Base-by-base conservation (phyloP, 2,329 filamentous ascomycete species). In the Ceratocystis smalleyi region DNA sequence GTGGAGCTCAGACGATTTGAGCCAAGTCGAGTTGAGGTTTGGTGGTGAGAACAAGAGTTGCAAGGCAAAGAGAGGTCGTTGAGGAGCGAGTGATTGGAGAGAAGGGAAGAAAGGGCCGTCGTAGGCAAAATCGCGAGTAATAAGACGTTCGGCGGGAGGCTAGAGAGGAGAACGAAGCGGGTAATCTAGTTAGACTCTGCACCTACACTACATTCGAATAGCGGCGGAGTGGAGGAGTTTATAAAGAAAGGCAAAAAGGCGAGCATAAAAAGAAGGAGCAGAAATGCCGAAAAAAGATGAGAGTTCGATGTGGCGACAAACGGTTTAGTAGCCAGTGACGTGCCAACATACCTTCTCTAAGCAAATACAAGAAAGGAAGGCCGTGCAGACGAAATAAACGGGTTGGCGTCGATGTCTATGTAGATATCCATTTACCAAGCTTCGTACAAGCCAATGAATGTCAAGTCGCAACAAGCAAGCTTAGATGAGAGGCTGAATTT, bases 401-500 rank as follows among this genome's bases (percentile, higher is more conserved):
- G 17, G 27, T n/a, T 24, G 27, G 24, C 10, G 22, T 51, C 47
- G 47, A 51, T 15, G 54, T 35, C 54, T n/a, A 35, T 30, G 49
- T 24, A 24, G 19, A 24, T 54, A 15, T 54, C 49, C 8, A 54
- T 19, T 15, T 30, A 35, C 32, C 54, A 57, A 57, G 54, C 54
- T 57, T 57, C 5, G 30, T 57, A 30, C 54, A 57, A 35, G 24
- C 27, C 54, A 57, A 57, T 57, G 24, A 57, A 19, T 57, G 30
- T 57, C 54, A 57, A 57, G 54, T 57, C 54, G 54, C 54, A 40
- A 40, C 35, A 12, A 40, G 35, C 35, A 57, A 57, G 54, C 54
- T 35, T 17, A 35, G 27, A 51, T 51, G 47, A 27, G 22, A 27
- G 17, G 47, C 19, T 15, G 47, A 24, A 51, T 15, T 22, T 51